These are phyloP conservation scores for Diaporthe amygdali DNA, from an alignment of 2,329 filamentous ascomycete species.

Conservation along the genomic window DNA sequence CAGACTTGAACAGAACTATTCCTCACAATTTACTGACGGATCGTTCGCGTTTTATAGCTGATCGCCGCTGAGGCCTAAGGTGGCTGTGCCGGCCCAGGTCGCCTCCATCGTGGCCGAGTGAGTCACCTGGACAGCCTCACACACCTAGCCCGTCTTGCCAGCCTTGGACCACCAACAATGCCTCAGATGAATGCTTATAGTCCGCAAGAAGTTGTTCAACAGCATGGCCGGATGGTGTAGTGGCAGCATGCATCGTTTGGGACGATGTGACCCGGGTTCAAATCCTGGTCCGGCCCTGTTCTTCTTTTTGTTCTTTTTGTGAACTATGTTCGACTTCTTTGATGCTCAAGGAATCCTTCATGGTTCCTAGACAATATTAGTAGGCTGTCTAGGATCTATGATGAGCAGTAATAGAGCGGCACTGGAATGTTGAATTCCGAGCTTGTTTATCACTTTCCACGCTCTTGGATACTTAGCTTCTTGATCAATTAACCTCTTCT, in stretches of 20 bases:
- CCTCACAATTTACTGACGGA: no score
- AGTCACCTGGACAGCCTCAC: neutral
- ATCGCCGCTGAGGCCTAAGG: neutral
- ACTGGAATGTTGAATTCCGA: no score
- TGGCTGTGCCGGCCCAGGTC: neutral
- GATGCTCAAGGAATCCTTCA: fast-evolving
- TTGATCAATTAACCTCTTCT: neutral
- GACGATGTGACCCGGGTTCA: conserved; percentile 14
- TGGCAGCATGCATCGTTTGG: conserved; percentile 10
- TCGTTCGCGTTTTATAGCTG: neutral
- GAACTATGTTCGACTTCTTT: neutral
- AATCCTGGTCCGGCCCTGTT: conserved; percentile 1
- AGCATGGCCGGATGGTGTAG: conserved; percentile 8
- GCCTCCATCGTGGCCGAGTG: neutral
- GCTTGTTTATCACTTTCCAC: neutral
- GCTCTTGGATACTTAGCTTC: no score
- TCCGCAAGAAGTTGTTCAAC: neutral
- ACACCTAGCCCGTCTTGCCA: neutral
- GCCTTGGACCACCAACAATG: neutral
- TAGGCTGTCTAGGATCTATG: neutral
- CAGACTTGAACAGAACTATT: neutral
- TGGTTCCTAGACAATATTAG: no score
- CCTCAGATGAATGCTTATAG: neutral
- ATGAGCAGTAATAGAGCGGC: no score
- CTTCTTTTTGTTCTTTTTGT: neutral